Base-by-base conservation (phyloP, 768 basidiomycete species). In the Dictyophora rubrovolvata region DNA sequence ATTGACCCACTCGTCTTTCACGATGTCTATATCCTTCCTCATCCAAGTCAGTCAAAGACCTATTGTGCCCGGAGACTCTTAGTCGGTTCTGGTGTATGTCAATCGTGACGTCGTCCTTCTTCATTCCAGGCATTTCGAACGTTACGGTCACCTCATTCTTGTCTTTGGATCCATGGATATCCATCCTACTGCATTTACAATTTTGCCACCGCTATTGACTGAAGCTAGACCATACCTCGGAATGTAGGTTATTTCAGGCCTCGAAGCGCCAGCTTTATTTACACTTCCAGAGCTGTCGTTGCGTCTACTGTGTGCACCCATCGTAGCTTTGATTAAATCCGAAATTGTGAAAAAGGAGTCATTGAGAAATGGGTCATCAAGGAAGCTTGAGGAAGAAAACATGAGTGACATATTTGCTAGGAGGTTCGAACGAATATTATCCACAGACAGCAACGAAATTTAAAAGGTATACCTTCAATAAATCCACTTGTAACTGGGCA, bases 41-140 rank as follows among this genome's bases (percentile, higher is more conserved):
- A 1, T 77, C 69, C 35, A 68, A 69, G 22, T 76, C 63, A 12
- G 67, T 53, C 6, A 68, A 65, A 47, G 65, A 51, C 48, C 68
- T 72, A 22, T 64, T 70, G 69, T 84, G 77, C 10, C 80, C 83
- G 2, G 80, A 77, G 51, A 85, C 65, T 49, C 67, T 77, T 52
- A 85, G 75, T 1, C 74, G 70, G 60, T 78, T 76, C 60, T 77
- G 73, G 60, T 77, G 75, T 8, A 81, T 64, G 56, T 83, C 81
- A 63, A 85, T 75, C 53, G 68, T 68, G 54, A 84, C 71, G 59
- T 82, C 69, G 48, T 81, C 76, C 35, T 78, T 76, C 58, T 70
- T 70, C 51, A 83, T 22, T 18, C 82, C 82, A 0, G 84, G 82
- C 8, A 85, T 69, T 63, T 85, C 83, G 64, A 84, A 81, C 8